phyloP scores from a whole-genome alignment of 2,329 filamentous ascomycete genomes.

The Mycosphaerella sp. region DNA sequence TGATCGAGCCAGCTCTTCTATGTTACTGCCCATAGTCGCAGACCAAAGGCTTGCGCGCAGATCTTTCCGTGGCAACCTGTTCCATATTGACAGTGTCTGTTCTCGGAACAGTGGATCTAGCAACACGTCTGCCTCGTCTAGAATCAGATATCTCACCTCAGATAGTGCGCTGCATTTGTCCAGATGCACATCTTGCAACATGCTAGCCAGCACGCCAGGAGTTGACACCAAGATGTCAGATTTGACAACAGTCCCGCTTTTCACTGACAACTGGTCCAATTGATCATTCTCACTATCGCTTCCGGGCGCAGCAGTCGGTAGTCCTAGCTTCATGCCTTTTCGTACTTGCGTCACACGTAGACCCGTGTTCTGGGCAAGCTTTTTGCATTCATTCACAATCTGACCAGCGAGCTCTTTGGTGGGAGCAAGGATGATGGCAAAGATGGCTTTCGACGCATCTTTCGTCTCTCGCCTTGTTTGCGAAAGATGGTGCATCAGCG shows the following conservation, averaged over 20 bases:
- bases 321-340: conserved; percentile 68
- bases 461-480: conserved; percentile 27
- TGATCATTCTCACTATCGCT: conserved; percentile 24
- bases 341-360: conserved; percentile 75
- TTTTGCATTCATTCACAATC: conserved; percentile 66
- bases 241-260: conserved; percentile 52
- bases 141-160: conserved; percentile 64
- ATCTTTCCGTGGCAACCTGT: conserved; percentile 62
- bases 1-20: conserved; percentile 71
- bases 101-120: conserved; percentile 85
- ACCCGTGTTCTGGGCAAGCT: conserved; percentile 69
- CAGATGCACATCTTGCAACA: conserved; percentile 51
- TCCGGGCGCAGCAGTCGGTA: conserved; percentile 37
- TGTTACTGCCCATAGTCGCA: conserved; percentile 90
- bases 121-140: conserved; percentile 94
- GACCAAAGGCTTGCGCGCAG: conserved; percentile 84
- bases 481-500: conserved; percentile 69
- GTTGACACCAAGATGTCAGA: conserved; percentile 77
- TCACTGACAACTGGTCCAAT: not conserved
- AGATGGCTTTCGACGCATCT: conserved; percentile 21
- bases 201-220: conserved; percentile 70
- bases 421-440: conserved; percentile 44
- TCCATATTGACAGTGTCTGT: conserved; percentile 81
- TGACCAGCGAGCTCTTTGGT: conserved; percentile 48
- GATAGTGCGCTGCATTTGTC: conserved; percentile 32